Evolutionary conservation across 1,139 yeast genomes (phyloP).

Genomic region (Diutina catenulata): DNA sequence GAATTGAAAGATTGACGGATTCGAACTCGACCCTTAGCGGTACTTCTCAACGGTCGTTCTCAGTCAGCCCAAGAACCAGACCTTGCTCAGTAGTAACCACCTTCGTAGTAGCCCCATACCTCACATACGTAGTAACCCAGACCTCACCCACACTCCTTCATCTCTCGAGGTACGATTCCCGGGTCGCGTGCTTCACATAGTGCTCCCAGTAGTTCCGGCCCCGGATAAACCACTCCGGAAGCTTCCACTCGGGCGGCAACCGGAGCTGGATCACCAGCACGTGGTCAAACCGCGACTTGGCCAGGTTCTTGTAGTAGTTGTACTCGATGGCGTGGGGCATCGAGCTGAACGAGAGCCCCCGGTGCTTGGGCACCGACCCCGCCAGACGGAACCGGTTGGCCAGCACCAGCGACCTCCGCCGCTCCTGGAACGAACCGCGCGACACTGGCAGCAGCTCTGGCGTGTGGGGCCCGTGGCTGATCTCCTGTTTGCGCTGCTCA

Average conservation of each 20-base stretch:
- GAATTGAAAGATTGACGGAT: too few relatives aligned
- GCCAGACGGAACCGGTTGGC: conserved; percentile 1
- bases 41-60: too few relatives aligned
- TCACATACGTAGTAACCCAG: too few relatives aligned
- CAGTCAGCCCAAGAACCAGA: too few relatives aligned
- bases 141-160: too few relatives aligned
- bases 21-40: too few relatives aligned
- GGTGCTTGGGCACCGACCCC: background rate
- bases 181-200: conserved; percentile 2
- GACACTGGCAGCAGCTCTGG: conserved; percentile 3
- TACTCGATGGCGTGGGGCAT: too few relatives aligned
- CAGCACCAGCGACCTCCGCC: conserved; percentile 1
- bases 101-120: too few relatives aligned
- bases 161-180: too few relatives aligned
- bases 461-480: background rate
- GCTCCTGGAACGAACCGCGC: conserved; percentile 1
- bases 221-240: conserved; percentile 63
- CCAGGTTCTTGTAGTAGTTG: conserved; percentile 23
- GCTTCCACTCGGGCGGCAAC: conserved; percentile 47
- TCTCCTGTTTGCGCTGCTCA: conserved; percentile 36
- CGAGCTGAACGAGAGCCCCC: background rate
- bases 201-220: conserved; percentile 57
- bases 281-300: conserved; percentile 22
- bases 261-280: conserved; percentile 32
- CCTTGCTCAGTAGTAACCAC: too few relatives aligned